A percentile compares a stretch with the other conserved stretches of the same genome.
These are phyloP conservation scores for Akanthomyces lecanii DNA, from an alignment of 2,329 filamentous ascomycete genomes.

Conservation along the genomic window DNA sequence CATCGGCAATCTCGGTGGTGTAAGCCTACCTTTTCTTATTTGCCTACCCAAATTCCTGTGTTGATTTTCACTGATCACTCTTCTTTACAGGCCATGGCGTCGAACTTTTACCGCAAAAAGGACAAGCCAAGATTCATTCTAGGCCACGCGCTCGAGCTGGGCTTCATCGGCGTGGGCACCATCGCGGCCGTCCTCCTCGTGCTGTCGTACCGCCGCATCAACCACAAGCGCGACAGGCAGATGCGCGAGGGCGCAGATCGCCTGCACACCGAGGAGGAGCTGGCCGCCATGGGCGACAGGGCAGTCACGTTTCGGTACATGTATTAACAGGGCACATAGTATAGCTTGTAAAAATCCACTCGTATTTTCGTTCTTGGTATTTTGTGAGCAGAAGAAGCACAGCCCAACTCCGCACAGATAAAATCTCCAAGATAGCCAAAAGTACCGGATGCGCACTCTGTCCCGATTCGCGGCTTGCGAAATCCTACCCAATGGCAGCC, in stretches of 20 bases:
- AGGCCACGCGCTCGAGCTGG: conserved; percentile 43
- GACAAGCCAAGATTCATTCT: conserved; percentile 42
- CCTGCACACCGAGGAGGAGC: conserved; percentile 25
- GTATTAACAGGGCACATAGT: conserved; percentile 5
- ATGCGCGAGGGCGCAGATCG: conserved; percentile 21
- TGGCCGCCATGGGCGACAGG: conserved; percentile 27
- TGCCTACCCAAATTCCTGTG: background rate
- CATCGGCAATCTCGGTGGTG: conserved; percentile 26
- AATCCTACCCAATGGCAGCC: no score
- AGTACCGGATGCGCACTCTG: no score
- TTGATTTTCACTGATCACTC: background rate
- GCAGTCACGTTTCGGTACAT: conserved; percentile 21
- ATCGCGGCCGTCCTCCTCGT: conserved; percentile 18
- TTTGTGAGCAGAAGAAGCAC: no score
- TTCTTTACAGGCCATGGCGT: conserved; percentile 50
- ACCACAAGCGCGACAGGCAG: conserved; percentile 21
- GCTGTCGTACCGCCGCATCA: conserved; percentile 19
- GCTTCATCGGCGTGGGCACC: conserved; percentile 33
- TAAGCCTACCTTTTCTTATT: background rate
- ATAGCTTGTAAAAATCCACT: background rate
- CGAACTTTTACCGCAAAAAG: conserved; percentile 58
- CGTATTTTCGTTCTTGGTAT: background rate
- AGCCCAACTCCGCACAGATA: no score
- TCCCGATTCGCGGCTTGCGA: no score
- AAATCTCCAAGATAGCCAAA: no score